phyloP scores from a whole-genome alignment of 768 basidiomycete species.

The Leccinum longicurvipes region DNA sequence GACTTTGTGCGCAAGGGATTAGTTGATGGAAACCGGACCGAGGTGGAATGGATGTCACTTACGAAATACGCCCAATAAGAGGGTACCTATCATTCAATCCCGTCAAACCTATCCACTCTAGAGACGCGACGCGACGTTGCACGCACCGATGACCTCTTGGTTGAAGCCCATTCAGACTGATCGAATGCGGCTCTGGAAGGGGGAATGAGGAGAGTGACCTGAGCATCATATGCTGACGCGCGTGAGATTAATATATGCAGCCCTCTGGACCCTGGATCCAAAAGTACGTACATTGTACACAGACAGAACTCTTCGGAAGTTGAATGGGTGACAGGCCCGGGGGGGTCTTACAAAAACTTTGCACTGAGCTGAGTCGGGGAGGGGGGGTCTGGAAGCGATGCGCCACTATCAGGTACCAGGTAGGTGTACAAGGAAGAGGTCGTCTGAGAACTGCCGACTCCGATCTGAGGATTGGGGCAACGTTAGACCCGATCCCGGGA shows the following conservation, averaged over 20 bases:
- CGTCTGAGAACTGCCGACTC: no score
- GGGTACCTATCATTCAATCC: background rate
- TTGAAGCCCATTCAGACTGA: background rate
- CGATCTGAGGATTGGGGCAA: no score
- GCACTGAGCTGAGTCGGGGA: no score
- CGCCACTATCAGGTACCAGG: no score
- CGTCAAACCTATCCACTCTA: background rate
- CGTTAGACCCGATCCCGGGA: no score
- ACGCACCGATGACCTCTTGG: background rate
- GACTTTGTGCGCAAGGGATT: slow-evolving; percentile 7
- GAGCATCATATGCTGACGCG: background rate
- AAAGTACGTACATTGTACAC: background rate
- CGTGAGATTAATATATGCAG: background rate
- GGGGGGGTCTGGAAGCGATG: no score
- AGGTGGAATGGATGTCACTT: background rate
- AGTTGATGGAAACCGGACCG: background rate
- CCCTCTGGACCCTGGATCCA: background rate
- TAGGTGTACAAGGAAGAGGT: no score
- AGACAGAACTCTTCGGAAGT: background rate
- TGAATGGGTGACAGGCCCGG: background rate
- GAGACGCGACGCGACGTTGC: background rate
- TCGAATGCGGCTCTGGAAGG: background rate
- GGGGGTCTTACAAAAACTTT: background rate
- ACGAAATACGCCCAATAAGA: background rate
- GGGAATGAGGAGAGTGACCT: background rate